Base-by-base conservation (phyloP, 2,329 filamentous ascomycete genomes). In the Leptosphaerulina australis region DNA sequence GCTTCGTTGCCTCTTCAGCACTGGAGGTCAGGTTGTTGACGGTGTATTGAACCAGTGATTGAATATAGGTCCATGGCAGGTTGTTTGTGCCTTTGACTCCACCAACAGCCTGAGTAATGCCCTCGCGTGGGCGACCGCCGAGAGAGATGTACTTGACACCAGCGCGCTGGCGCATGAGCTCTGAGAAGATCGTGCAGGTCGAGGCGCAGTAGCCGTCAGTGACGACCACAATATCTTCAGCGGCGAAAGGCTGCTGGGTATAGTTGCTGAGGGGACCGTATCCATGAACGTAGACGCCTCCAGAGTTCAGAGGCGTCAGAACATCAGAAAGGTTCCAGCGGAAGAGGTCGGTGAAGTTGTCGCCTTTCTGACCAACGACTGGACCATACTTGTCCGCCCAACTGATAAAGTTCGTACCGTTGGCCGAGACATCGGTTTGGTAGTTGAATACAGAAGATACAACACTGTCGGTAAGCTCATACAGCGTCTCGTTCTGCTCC, bases 51-150 rank as follows among this genome's bases (percentile, higher is more conserved):
- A 55, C 61, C 6, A 65, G 40, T 17, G 45, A 44, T 38, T 71
- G 68, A 40, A 74, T 71, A 51, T 66, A 69, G 17, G 41, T 43
- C 67, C 66, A 71, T 0, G 61, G 59, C 15, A 46, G 58, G 48
- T 70, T 63, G 55, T 79, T 75, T 0, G 74, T 72, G 24, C 86
- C 86, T 60, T 86, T 84, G 37, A 83, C 79, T n/a, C 85, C 86
- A n/a, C 85, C 84, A 14, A 87, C 74, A 26, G 71, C 71, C 54
- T 74, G 71, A 0, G 86, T 88, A 0, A 80, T 78, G 3, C 72
- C 74, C 0, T 75, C 60, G 9, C 73, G 70, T 0, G 85, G 81
- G 1, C 82, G 80, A 1, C 87, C 87, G 8, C 87, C 86, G 18
- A 85, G 74, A 1, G 77, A 77, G 35, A 87, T 76, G 26, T 80